Evolutionary conservation across 2,329 filamentous ascomycete species (phyloP).

Genomic region (Zymoseptoria brevis): DNA sequence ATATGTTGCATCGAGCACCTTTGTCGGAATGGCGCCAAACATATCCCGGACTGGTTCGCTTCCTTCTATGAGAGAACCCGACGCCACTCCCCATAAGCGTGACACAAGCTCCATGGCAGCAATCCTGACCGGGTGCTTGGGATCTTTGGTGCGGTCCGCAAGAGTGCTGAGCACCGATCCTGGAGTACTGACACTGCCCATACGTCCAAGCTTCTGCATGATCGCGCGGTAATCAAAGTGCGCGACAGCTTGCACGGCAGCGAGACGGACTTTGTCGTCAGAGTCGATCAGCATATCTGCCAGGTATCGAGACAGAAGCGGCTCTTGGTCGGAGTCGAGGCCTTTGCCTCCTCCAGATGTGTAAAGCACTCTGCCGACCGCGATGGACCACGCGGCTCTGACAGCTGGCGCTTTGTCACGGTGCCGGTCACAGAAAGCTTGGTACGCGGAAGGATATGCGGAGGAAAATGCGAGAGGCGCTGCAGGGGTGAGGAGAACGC

Average conservation of each 20-base stretch:
- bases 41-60: constrained; percentile 67
- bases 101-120: constrained; percentile 80
- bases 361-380: constrained; percentile 75
- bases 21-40: constrained; percentile 74
- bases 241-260: constrained; percentile 78
- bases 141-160: constrained; percentile 82
- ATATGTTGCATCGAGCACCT: constrained; percentile 81
- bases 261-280: constrained; percentile 84
- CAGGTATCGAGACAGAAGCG: constrained; percentile 59
- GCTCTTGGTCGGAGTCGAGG: constrained; percentile 74
- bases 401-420: constrained; percentile 81
- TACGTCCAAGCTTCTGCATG: constrained; percentile 69
- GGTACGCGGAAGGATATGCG: constrained; percentile 68
- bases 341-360: constrained; percentile 88
- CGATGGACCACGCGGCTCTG: constrained; percentile 77
- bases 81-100: constrained; percentile 88
- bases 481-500: constrained; percentile 69
- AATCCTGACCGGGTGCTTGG: constrained; percentile 69
- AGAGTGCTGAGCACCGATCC: constrained; percentile 74
- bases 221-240: constrained; percentile 74
- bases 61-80: constrained; percentile 74
- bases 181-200: constrained; percentile 65
- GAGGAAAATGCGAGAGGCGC: constrained; percentile 86
- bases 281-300: constrained; percentile 75
- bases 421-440: constrained; percentile 73